Base-by-base conservation (phyloP, 1,284 basidiomycete genomes). In the Ustilago sp. region DNA sequence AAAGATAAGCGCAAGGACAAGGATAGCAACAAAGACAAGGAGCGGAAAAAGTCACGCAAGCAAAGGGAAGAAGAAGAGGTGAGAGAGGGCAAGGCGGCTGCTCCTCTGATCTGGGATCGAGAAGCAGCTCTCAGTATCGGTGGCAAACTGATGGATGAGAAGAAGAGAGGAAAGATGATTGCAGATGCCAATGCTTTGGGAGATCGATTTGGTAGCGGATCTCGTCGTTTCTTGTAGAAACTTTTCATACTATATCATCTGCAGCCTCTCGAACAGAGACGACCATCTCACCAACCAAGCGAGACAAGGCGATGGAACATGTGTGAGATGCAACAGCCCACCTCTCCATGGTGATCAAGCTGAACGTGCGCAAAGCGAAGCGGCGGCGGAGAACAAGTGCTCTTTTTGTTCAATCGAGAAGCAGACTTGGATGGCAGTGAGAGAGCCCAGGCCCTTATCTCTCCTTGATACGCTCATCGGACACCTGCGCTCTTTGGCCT, bases 51-150 rank as follows among this genome's bases (percentile, higher is more conserved):
- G 32, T 52, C 63, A 58, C 66, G 67, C 51, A 75, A 76, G 36
- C 41, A 79, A 58, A 59, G 63, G 13, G 73, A 79, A 61, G 63
- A 79, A 48, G 55, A 66, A 12, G 73, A 79, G 3, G 68, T 73
- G 32, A 61, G 60, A n/a, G 56, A 61, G 17, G 71, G 71, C 31
- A 75, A 57, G 53, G 48, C 50, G n/a, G 60, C 63, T 3, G 66
- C 68, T 41, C 75, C 79, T 5, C 58, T 73, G 65, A 67, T 80
- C 13, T 80, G 79, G 79, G 79, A 80, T 52, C 57, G 75, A 31
- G 79, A 80, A n/a, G 68, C 70, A 45, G 72, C 71, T 32, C 62
- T 80, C 52, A 69, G 71, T 19, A 54, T 76, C 13, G 79, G 79
- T 32, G 66, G 59, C 15, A 53, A 60, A n/a, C 34, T 76, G 66